phyloP scores from a whole-genome alignment of 2,329 filamentous ascomycete genomes.

The Aspergillus nomiae region DNA sequence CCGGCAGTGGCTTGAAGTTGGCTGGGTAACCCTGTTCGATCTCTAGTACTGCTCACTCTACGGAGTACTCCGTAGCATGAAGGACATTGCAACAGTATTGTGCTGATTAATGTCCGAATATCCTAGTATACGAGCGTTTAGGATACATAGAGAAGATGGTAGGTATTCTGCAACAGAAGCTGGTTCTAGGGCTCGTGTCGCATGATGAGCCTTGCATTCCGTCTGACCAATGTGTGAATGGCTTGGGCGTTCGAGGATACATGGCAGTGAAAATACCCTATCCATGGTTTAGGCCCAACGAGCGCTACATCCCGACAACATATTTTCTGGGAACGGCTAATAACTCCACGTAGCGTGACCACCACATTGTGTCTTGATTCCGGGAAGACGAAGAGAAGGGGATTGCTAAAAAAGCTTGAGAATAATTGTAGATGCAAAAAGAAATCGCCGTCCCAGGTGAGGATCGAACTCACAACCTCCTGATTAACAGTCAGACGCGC shows the following conservation, averaged over 20 bases:
- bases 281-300: neutral
- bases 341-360: neutral
- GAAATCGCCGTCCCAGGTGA: neutral
- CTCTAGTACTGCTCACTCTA: too few species aligned
- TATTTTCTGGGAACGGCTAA: neutral
- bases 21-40: too few species aligned
- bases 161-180: too few species aligned
- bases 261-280: neutral
- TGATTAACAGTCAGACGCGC: neutral
- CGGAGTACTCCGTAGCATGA: too few species aligned
- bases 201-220: neutral
- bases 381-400: neutral
- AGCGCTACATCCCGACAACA: neutral
- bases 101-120: too few species aligned
- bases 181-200: too few species aligned
- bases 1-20: too few species aligned
- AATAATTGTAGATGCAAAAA: neutral
- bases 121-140: too few species aligned
- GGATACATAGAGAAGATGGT: too few species aligned
- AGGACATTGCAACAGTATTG: too few species aligned
- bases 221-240: neutral
- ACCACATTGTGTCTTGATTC: neutral
- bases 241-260: neutral
- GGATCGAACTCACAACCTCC: neutral
- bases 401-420: neutral